Evolutionary conservation across 2,329 filamentous ascomycete species (phyloP).

Genomic region (Xylaria digitata): DNA sequence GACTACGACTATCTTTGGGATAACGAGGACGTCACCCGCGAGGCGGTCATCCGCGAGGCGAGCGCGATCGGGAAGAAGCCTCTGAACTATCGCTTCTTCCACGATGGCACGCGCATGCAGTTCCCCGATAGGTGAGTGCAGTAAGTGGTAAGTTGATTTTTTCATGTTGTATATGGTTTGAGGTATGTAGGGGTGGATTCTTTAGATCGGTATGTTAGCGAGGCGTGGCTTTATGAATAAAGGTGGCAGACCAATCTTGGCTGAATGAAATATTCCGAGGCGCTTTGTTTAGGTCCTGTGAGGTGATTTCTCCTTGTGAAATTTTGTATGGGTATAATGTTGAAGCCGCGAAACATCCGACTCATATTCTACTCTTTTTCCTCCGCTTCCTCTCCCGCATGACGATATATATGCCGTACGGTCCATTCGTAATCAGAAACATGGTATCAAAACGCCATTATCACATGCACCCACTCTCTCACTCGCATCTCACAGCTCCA

Average conservation of each 20-base stretch:
- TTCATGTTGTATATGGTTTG: neutral
- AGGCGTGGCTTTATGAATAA: neutral
- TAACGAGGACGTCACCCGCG: neutral
- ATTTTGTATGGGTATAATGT: constrained; percentile 17
- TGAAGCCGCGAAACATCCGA: neutral
- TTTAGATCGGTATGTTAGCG: constrained; percentile 2
- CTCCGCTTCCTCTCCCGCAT: no score
- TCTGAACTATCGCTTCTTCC: neutral
- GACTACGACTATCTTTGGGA: neutral
- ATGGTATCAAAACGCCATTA: constrained; percentile 28
- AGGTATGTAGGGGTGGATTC: neutral
- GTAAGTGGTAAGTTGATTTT: neutral
- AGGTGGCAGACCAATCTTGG: neutral
- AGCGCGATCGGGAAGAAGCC: neutral
- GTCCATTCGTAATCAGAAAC: neutral
- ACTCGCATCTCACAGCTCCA: constrained; percentile 45
- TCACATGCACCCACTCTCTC: neutral
- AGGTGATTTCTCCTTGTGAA: neutral
- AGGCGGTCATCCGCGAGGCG: neutral
- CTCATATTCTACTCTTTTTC: neutral
- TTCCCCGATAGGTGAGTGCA: neutral
- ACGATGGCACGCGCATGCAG: neutral
- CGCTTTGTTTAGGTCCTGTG: neutral
- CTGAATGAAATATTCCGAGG: neutral
- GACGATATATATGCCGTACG: neutral